Evolutionary conservation across 83 land plant genomes (phyloP).

Genomic region (Diphasiastrum complanatum): DNA sequence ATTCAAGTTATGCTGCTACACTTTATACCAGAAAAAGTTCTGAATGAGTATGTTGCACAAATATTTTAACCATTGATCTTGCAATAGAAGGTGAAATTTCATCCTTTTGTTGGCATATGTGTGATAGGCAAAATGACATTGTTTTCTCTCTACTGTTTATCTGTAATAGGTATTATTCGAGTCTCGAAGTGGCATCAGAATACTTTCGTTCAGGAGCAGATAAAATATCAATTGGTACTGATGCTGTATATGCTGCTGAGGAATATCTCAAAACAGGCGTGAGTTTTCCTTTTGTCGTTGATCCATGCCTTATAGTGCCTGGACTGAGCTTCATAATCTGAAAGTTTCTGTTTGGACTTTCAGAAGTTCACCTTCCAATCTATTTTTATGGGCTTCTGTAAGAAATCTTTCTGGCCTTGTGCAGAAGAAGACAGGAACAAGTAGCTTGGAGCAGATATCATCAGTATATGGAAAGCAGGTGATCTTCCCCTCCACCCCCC

Average conservation of each 20-base stretch:
- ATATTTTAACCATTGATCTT: too few relatives aligned
- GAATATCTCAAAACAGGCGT: slow-evolving; percentile 72
- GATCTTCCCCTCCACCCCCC: too few relatives aligned
- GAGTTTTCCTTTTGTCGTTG: slow-evolving; percentile 5
- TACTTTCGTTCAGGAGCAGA: slow-evolving; percentile 99
- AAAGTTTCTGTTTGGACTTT: not conserved
- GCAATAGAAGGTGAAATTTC: too few relatives aligned
- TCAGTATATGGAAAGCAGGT: slow-evolving; percentile 98
- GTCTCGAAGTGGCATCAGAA: slow-evolving; percentile 97
- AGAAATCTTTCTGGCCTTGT: slow-evolving; percentile 5
- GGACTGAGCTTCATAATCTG: slow-evolving; percentile 1
- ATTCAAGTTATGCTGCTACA: too few relatives aligned
- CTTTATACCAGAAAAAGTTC: too few relatives aligned
- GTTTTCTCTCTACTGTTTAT: too few relatives aligned
- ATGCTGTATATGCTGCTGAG: slow-evolving; percentile 99
- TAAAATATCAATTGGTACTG: slow-evolving; percentile 97
- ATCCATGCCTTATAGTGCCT: not conserved
- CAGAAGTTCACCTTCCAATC: not conserved
- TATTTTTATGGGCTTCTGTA: slow-evolving; percentile 1
- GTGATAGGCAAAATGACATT: too few relatives aligned
- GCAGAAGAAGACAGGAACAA: slow-evolving; percentile 83
- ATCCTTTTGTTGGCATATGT: too few relatives aligned
- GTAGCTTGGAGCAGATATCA: slow-evolving; percentile 93
- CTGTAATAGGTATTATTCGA: slow-evolving; percentile 71
- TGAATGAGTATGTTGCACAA: too few relatives aligned